A percentile compares a stretch with the other conserved stretches of the same genome.
phyloP scores from a whole-genome alignment of 441 rosid species.

The Populus tomentosa region DNA sequence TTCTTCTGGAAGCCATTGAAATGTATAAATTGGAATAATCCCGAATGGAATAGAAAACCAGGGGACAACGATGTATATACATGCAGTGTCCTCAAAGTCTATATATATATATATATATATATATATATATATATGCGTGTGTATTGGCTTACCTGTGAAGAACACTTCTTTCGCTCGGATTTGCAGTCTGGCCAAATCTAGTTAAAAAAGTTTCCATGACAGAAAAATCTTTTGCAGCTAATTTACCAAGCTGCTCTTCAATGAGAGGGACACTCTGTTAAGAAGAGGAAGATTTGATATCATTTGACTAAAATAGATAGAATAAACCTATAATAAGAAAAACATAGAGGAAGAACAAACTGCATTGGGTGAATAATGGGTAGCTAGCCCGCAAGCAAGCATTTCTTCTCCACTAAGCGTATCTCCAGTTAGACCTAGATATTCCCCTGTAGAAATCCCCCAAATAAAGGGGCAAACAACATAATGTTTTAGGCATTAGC shows the following conservation, averaged over 20 bases:
- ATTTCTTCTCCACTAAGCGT: constrained; percentile 14
- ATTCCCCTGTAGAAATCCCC: constrained; percentile 1
- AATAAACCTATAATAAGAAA: too few relatives aligned
- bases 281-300: background rate
- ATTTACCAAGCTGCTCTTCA: background rate
- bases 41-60: too few relatives aligned
- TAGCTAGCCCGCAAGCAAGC: constrained; percentile 24
- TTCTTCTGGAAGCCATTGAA: too few relatives aligned
- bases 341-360: background rate
- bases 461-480: too few relatives aligned
- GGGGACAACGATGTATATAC: too few relatives aligned
- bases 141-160: background rate
- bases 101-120: too few relatives aligned
- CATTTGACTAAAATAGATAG: background rate
- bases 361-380: constrained; percentile 12
- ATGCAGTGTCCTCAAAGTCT: too few relatives aligned
- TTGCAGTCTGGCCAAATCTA: background rate
- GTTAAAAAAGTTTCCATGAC: background rate
- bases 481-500: too few relatives aligned
- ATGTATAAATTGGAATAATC: too few relatives aligned
- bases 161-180: background rate
- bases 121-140: too few relatives aligned
- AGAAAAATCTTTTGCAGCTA: background rate
- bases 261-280: constrained; percentile 3
- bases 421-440: constrained; percentile 15